phyloP scores from a whole-genome alignment of 2,329 filamentous ascomycete species.

The Nemania abortiva region DNA sequence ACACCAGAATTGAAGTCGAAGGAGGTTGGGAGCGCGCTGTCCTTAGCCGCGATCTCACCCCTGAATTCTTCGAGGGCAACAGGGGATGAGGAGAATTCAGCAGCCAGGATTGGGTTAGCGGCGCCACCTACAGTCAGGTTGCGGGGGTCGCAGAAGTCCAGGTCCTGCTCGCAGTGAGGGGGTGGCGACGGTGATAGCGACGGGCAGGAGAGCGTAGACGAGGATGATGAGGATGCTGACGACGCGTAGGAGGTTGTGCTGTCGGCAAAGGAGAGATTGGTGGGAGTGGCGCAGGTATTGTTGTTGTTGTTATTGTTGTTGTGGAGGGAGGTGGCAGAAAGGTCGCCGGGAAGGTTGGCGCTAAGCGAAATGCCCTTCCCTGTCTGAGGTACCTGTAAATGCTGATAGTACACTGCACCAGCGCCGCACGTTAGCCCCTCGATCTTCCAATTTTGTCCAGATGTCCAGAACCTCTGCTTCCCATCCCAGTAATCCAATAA shows the following conservation, averaged over 20 bases:
- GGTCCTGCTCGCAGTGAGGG: constrained; percentile 79
- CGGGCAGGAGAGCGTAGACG: constrained; percentile 74
- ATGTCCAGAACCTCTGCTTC: not conserved
- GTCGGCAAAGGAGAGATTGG: constrained; percentile 31
- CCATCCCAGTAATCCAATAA: not conserved
- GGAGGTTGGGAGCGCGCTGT: constrained; percentile 57
- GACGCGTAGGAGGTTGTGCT: constrained; percentile 26
- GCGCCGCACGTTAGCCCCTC: constrained; percentile 43
- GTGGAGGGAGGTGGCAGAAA: constrained; percentile 69
- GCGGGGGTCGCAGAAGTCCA: constrained; percentile 91
- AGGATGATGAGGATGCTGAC: constrained; percentile 20
- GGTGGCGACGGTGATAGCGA: constrained; percentile 90
- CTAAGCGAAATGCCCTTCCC: constrained; percentile 70
- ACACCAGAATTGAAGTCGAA: constrained; percentile 67
- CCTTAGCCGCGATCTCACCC: constrained; percentile 63
- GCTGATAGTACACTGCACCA: constrained; percentile 51
- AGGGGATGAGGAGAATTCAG: constrained; percentile 75
- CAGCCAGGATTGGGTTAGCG: constrained; percentile 62
- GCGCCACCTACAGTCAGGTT: constrained; percentile 80
- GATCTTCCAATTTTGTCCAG: constrained; percentile 2
- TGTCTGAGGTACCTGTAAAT: constrained; percentile 55
- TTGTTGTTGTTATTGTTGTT: constrained; percentile 1
- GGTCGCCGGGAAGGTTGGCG: constrained; percentile 73
- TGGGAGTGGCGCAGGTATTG: constrained; percentile 36
- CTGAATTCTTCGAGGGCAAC: constrained; percentile 72